Evolutionary conservation across 106 monocot species (phyloP).

Genomic region (Vanilla planifolia): DNA sequence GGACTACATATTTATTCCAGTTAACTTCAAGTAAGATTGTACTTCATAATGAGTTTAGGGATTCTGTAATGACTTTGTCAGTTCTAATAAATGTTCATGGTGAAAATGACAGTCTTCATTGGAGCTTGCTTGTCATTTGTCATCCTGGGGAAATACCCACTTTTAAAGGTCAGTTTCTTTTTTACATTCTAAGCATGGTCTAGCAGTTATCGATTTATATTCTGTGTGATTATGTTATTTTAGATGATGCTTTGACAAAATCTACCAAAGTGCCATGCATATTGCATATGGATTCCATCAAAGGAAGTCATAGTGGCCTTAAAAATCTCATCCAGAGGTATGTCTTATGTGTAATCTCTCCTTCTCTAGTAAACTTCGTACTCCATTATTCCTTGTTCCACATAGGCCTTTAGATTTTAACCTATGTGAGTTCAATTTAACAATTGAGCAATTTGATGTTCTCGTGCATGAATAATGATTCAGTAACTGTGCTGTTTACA

Average conservation of each 20-base stretch:
- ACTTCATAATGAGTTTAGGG: too few species aligned
- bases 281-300: conserved; percentile 91
- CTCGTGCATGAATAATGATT: too few species aligned
- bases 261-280: conserved; percentile 59
- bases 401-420: too few species aligned
- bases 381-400: too few species aligned
- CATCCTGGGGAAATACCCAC: conserved; percentile 72
- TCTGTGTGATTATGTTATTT: conserved; percentile 10
- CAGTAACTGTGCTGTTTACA: too few species aligned
- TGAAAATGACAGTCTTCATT: conserved; percentile 59
- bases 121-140: conserved; percentile 88
- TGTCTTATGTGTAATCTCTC: too few species aligned
- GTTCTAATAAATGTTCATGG: background rate
- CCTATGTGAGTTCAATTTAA: too few species aligned
- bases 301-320: conserved; percentile 73
- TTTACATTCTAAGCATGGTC: background rate
- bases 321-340: conserved; percentile 81
- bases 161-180: conserved; percentile 34
- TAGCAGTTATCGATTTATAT: background rate
- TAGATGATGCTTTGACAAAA: conserved; percentile 36
- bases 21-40: conserved; percentile 77
- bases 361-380: too few species aligned
- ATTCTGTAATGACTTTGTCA: background rate
- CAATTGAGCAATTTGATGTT: too few species aligned
- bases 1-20: conserved; percentile 85